These are phyloP conservation scores for Arctostaphylos glauca DNA, from an alignment of 148 eudicot species.

Conservation along the genomic window DNA sequence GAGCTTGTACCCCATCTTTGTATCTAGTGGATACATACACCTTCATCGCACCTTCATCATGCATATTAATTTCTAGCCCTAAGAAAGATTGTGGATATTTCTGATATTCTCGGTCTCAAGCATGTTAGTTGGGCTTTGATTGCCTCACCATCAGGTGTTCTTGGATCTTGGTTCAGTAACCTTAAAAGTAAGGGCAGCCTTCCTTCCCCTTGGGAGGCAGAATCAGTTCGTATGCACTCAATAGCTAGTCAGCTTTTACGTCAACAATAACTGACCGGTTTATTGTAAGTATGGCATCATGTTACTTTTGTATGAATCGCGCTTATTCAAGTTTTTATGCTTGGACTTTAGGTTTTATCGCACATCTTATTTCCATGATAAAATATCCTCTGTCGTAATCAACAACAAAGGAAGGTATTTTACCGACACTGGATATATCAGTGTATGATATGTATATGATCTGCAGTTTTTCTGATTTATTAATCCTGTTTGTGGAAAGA, in stretches of 20 bases:
- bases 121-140: background rate
- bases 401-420: background rate
- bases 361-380: background rate
- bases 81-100: background rate
- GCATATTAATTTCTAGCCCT: background rate
- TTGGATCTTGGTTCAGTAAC: background rate
- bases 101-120: background rate
- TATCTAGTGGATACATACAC: too few relatives aligned
- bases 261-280: background rate
- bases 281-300: background rate
- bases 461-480: background rate
- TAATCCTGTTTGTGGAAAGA: background rate
- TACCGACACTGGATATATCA: background rate
- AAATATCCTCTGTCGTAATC: background rate
- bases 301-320: background rate
- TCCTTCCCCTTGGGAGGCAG: background rate
- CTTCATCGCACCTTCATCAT: too few relatives aligned
- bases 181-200: background rate
- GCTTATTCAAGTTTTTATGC: background rate
- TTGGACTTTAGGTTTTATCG: background rate
- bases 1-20: too few relatives aligned
- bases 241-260: background rate
- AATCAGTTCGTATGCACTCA: background rate
- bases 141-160: background rate
- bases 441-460: background rate